Conservation (phyloP, 805 yeast species). For the Candida sanyiensis region DNA sequence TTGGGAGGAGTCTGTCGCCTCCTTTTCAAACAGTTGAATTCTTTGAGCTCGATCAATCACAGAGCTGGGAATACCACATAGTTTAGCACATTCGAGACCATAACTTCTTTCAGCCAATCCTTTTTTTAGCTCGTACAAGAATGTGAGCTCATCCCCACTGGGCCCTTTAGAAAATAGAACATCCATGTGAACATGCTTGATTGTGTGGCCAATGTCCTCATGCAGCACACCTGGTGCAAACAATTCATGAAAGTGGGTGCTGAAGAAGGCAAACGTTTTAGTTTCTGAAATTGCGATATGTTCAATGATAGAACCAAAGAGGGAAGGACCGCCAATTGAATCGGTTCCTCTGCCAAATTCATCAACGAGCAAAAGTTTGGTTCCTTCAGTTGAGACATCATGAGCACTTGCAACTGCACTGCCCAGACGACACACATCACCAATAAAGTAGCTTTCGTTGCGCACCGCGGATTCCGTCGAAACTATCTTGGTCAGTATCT, state of each 20-base stretch:
- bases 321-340: constrained; percentile 39
- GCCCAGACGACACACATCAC: constrained; percentile 41
- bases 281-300: constrained; percentile 12
- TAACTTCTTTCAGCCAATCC: constrained; percentile 32
- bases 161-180: constrained; percentile 18
- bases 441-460: constrained; percentile 44
- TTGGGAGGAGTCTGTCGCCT: background rate
- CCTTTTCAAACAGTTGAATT: constrained; percentile 17
- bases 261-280: constrained; percentile 28
- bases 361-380: constrained; percentile 42
- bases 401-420: constrained; percentile 31
- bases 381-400: constrained; percentile 3
- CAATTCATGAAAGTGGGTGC: constrained; percentile 42
- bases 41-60: constrained; percentile 31
- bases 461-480: constrained; percentile 36
- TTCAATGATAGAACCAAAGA: constrained; percentile 36
- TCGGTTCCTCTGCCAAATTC: constrained; percentile 54
- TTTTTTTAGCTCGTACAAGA: constrained; percentile 28
- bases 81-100: constrained; percentile 38
- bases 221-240: constrained; percentile 27
- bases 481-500: constrained; percentile 40
- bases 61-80: constrained; percentile 29
- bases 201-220: constrained; percentile 10
- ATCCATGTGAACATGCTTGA: constrained; percentile 33
- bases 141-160: constrained; percentile 21